A percentile compares a stretch with the other conserved stretches of the same genome.
Evolutionary conservation across 73 alveolate genomes (phyloP).

Genomic region (Breviolum minutum): DNA sequence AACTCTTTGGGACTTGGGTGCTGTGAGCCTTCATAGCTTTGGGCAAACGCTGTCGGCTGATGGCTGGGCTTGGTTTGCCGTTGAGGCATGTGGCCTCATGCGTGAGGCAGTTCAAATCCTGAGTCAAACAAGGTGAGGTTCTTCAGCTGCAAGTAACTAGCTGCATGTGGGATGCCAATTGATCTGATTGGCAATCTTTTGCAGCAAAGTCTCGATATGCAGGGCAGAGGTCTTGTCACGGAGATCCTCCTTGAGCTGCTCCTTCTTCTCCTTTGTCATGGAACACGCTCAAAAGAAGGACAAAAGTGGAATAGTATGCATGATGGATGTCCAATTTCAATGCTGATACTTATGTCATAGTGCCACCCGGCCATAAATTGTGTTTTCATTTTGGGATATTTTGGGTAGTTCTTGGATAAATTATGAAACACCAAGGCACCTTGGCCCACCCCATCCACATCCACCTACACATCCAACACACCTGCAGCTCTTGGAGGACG

Average conservation of each 20-base stretch:
- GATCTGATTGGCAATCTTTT: neutral
- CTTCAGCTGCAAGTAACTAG: neutral
- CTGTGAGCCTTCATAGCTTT: conserved; percentile 76
- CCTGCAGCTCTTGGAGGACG: conserved; percentile 78
- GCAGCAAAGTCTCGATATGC: conserved; percentile 10
- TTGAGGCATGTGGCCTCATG: conserved; percentile 90
- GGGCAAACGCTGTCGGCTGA: conserved; percentile 87
- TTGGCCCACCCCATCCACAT: too few species aligned
- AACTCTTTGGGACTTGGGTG: too few species aligned
- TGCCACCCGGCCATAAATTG: too few species aligned
- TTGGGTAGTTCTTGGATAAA: too few species aligned
- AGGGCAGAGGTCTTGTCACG: conserved; percentile 39
- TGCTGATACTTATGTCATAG: neutral
- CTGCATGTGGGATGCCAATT: neutral
- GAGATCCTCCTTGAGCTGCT: conserved; percentile 46
- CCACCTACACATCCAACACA: neutral
- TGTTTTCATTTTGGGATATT: too few species aligned
- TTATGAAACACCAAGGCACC: too few species aligned
- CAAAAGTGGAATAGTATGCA: neutral
- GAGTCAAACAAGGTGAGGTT: neutral
- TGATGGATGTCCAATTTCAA: neutral
- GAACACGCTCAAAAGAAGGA: neutral
- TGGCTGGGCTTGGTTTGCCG: conserved; percentile 94
- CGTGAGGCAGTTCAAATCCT: conserved; percentile 60
- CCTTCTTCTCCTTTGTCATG: conserved; percentile 36